Conservation (phyloP, 768 basidiomycete genomes). For the Agaricus bisporus region DNA sequence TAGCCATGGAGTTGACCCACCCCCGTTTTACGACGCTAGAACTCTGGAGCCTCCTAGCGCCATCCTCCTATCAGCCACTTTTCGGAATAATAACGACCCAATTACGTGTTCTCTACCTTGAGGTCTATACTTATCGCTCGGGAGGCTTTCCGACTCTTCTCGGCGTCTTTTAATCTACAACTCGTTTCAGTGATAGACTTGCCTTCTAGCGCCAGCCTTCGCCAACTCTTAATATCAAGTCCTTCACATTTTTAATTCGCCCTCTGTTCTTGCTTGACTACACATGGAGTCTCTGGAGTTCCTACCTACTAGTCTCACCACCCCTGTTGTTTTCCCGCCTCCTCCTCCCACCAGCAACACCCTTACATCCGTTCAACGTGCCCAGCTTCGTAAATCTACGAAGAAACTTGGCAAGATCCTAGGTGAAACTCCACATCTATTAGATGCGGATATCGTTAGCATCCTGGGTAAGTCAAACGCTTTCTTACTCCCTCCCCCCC, state of each 20-base stretch:
- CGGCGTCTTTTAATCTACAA: background rate
- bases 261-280: conserved; percentile 5
- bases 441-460: conserved; percentile 27
- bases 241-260: background rate
- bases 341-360: conserved; percentile 58
- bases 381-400: conserved; percentile 49
- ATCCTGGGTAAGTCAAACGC: conserved; percentile 15
- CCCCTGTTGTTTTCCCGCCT: conserved; percentile 32
- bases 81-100: background rate
- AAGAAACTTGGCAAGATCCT: conserved; percentile 56
- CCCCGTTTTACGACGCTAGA: conserved; percentile 4
- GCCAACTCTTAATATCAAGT: background rate
- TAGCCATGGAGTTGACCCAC: background rate
- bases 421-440: conserved; percentile 52
- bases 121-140: background rate
- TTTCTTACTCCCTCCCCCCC: background rate
- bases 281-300: conserved; percentile 11
- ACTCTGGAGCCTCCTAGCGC: conserved; percentile 7
- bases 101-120: background rate
- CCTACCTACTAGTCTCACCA: conserved; percentile 14
- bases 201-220: conserved; percentile 1
- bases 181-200: conserved; percentile 1
- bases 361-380: conserved; percentile 43
- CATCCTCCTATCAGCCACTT: background rate
- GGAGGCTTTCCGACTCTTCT: background rate